These are phyloP conservation scores for Bombardia bombarda DNA, from an alignment of 495 filamentous ascomycete species.

Conservation along the genomic window DNA sequence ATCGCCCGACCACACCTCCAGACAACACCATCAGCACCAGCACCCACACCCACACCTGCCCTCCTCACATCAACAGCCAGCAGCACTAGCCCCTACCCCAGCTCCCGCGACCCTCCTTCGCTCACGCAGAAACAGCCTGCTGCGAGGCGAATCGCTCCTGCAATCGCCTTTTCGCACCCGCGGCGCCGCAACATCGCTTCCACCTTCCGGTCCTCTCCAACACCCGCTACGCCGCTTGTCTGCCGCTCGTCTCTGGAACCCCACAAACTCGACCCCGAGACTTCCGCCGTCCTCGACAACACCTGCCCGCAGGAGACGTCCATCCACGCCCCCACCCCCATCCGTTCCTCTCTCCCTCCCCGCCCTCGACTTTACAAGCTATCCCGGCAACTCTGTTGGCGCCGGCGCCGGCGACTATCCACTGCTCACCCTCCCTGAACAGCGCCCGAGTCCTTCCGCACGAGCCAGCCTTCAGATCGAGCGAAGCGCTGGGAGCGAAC, in stretches of 20 bases:
- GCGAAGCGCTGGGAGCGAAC: conserved; percentile 54
- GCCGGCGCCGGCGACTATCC: conserved; percentile 55
- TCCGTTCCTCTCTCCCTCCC: conserved; percentile 39
- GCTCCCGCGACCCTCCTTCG: conserved; percentile 11
- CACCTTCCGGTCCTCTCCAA: conserved; percentile 8
- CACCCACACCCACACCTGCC: conserved; percentile 23
- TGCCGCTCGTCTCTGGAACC: conserved; percentile 54
- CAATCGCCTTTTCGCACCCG: conserved; percentile 40
- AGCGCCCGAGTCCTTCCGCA: conserved; percentile 46
- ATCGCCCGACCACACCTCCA: conserved; percentile 1
- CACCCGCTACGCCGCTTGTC: conserved; percentile 28
- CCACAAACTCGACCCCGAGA: conserved; percentile 54
- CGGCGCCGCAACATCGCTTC: conserved; percentile 14
- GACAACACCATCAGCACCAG: conserved; percentile 2
- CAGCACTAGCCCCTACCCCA: conserved; percentile 13
- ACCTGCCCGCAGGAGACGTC: conserved; percentile 22
- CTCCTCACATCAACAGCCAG: conserved; percentile 28
- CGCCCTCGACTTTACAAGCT: conserved; percentile 24
- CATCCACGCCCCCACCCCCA: conserved; percentile 39
- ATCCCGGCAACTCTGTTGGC: conserved; percentile 22
- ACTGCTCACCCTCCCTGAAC: conserved; percentile 61
- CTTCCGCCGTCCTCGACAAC: conserved; percentile 19
- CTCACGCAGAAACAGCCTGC: conserved; percentile 23
- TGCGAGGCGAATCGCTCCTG: conserved; percentile 30
- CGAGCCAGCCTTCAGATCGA: conserved; percentile 57